These are phyloP conservation scores for Melastoma malabathricum DNA, from an alignment of 345 rosid species.

Conservation along the genomic window DNA sequence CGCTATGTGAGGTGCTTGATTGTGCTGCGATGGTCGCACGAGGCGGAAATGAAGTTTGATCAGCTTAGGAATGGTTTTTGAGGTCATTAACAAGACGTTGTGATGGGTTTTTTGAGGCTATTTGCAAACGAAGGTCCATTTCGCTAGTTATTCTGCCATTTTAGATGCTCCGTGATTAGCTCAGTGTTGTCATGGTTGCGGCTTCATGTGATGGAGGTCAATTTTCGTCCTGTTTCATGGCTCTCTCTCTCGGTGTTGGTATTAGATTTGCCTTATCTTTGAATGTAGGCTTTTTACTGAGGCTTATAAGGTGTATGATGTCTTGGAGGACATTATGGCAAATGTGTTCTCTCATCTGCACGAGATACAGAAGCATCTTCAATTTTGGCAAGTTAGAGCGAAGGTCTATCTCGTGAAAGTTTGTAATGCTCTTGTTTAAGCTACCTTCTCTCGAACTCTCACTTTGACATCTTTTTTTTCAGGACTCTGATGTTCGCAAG, in stretches of 20 bases:
- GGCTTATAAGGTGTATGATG: constrained; percentile 30
- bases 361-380: constrained; percentile 53
- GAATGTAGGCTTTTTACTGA: constrained; percentile 25
- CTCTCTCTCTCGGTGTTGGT: not conserved
- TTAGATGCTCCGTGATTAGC: too few relatives aligned
- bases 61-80: too few relatives aligned
- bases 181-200: too few relatives aligned
- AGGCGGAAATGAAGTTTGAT: too few relatives aligned
- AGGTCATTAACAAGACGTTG: too few relatives aligned
- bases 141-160: too few relatives aligned
- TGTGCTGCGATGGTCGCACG: not conserved
- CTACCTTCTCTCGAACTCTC: not conserved
- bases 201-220: too few relatives aligned
- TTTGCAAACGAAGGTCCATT: too few relatives aligned
- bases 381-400: constrained; percentile 68
- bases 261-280: not conserved
- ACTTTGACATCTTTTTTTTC: constrained; percentile 1
- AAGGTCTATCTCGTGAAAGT: constrained; percentile 34
- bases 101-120: too few relatives aligned
- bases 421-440: not conserved
- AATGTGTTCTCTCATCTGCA: constrained; percentile 41
- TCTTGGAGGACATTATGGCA: constrained; percentile 59
- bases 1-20: too few relatives aligned
- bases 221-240: too few relatives aligned
- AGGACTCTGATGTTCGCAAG: constrained; percentile 65